A percentile compares a stretch with the other conserved stretches of the same genome.
These are phyloP conservation scores for Peronospora tabacina DNA, from an alignment of 352 stramenopile genomes.

Conservation along the genomic window DNA sequence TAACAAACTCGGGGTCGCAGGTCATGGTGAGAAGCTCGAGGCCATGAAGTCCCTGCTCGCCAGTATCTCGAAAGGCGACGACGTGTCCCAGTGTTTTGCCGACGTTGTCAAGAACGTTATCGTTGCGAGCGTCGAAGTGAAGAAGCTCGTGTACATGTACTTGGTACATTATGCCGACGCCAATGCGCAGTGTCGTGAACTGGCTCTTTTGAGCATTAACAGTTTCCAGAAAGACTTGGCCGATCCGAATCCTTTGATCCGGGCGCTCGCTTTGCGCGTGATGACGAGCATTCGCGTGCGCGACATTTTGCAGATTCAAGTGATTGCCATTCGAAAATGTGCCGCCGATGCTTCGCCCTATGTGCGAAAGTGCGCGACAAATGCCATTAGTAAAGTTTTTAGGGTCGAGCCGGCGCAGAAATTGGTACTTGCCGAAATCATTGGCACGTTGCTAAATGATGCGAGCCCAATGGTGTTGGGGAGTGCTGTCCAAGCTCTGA, in stretches of 20 bases:
- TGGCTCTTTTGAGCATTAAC: conserved; percentile 97
- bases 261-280: conserved; percentile 90
- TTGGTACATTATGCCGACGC: conserved; percentile 97
- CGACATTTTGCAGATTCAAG: conserved; percentile 98
- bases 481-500: conserved; percentile 90
- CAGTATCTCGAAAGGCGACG: conserved; percentile 94
- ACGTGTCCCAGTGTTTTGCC: conserved; percentile 97
- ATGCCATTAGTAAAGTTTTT: conserved; percentile 93
- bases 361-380: conserved; percentile 95
- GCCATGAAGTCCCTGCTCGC: conserved; percentile 98
- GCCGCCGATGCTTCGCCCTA: conserved; percentile 91
- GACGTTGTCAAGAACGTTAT: conserved; percentile 96
- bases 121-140: conserved; percentile 94
- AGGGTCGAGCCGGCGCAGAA: conserved; percentile 84
- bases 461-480: conserved; percentile 96
- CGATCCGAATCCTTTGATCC: conserved; percentile 91
- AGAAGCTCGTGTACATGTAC: conserved; percentile 99
- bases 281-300: conserved; percentile 97
- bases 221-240: conserved; percentile 97
- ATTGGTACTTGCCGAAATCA: conserved; percentile 89
- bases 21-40: conserved; percentile 87
- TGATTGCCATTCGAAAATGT: conserved; percentile 92
- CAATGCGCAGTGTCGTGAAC: conserved; percentile 91
- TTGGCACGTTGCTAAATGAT: conserved; percentile 91
- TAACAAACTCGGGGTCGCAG: conserved; percentile 83